phyloP scores from a whole-genome alignment of 2,329 filamentous ascomycete genomes.

The Aureobasidium uvarum region DNA sequence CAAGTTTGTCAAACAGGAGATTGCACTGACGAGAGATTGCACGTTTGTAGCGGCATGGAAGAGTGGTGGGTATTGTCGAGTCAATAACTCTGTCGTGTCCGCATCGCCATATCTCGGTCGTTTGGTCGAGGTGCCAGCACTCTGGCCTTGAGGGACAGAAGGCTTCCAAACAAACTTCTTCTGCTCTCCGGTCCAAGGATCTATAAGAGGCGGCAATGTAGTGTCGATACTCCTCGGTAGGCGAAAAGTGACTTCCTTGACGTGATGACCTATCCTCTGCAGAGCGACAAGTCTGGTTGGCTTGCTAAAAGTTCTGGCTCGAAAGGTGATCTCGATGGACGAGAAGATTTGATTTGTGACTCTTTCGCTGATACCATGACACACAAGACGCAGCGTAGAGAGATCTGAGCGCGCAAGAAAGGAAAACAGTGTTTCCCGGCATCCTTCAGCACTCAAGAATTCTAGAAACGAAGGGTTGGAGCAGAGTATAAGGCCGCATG shows the following conservation, averaged over 20 bases:
- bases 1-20: conserved; percentile 67
- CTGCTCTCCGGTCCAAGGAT: conserved; percentile 73
- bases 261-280: conserved; percentile 71
- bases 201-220: conserved; percentile 79
- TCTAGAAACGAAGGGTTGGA: conserved; percentile 50
- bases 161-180: conserved; percentile 79
- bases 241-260: conserved; percentile 74
- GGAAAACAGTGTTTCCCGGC: conserved; percentile 47
- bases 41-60: conserved; percentile 91
- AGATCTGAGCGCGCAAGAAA: conserved; percentile 45
- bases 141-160: conserved; percentile 59
- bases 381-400: conserved; percentile 60
- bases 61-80: conserved; percentile 81
- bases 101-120: conserved; percentile 75
- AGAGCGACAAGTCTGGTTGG: conserved; percentile 71
- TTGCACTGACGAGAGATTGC: conserved; percentile 73
- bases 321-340: conserved; percentile 67
- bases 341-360: conserved; percentile 68
- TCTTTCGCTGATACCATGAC: conserved; percentile 67
- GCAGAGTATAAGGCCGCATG: conserved; percentile 51
- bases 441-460: conserved; percentile 51
- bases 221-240: conserved; percentile 75
- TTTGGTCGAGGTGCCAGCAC: conserved; percentile 52
- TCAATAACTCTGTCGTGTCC: conserved; percentile 76
- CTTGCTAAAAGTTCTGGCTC: conserved; percentile 71